Evolutionary conservation across 768 basidiomycete genomes (phyloP), one percentile per base, ranked within the genome.

Genomic region (Hygrophoropsis aurantiaca): DNA sequence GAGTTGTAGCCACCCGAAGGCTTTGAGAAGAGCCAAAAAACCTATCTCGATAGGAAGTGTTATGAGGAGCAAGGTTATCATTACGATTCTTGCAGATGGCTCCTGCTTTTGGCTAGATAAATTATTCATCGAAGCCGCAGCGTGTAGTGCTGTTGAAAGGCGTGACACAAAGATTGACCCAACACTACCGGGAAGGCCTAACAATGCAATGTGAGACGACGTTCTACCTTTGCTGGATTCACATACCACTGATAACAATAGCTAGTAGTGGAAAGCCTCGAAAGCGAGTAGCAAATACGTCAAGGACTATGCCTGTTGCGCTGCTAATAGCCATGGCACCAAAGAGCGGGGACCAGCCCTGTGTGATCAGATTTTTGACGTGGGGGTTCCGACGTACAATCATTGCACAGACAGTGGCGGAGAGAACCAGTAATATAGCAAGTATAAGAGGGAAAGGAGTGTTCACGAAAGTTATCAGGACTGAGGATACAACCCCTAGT

Each of bases 121-220:
- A 21, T 33, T 42, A 26, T 54, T 52, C 16, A 46, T 51, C 8
- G 58, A 49, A 4, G 78, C 74, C 0, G 80, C 76, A 0, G 83
- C 75, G 52, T 99, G 97, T 18, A 97, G 73, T 0, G 85, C 75
- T 0, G 97, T 98, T 1, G 94, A 95, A 4, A 97, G 73, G 7
- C 97, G 80, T 2, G 94, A 97, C 30, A 94, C 85, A 52, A 90
- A 84, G 57, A 98, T 92, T 11, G 91, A 85, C 3, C 94, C 94
- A 3, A 94, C 86, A 34, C 86, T 84, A 10, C 94, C 95, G 0
- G 93, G 89, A 11, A 99, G 68, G 41, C 90, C 89, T 85, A 53
- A 2, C n/a, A 37, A 42, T 33, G 23, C 42, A 6, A 42, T 18
- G 38, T 24, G 36, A 32, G 40, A 13, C 13, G 27, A 30, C 27